These are phyloP conservation scores for Russula compacta DNA, from an alignment of 768 basidiomycete species.

Conservation along the genomic window DNA sequence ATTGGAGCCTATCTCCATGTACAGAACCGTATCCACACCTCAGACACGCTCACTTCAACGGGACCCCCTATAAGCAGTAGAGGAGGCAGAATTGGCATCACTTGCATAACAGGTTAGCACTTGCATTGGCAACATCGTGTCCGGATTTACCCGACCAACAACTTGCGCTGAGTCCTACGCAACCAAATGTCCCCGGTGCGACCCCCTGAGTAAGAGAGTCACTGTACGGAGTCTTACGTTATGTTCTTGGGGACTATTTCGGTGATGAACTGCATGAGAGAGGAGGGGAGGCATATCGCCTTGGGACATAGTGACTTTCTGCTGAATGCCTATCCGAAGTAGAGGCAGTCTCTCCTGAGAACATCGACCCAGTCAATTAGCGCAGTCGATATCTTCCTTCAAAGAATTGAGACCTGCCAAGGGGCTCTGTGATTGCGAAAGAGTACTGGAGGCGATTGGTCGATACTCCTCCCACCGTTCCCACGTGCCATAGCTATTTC, in stretches of 20 bases:
- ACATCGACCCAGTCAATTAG: neutral
- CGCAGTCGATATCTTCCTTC: neutral
- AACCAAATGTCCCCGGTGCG: neutral
- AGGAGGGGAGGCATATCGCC: neutral
- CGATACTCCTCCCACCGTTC: neutral
- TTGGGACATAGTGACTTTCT: neutral
- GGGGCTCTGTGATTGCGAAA: neutral
- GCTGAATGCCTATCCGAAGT: neutral
- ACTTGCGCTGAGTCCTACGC: neutral
- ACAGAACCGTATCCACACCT: neutral
- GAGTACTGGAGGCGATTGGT: neutral
- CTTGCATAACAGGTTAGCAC: neutral
- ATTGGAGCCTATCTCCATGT: neutral
- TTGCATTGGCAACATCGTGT: neutral
- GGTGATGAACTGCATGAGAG: neutral
- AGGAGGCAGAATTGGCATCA: neutral
- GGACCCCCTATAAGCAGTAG: neutral
- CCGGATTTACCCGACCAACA: neutral
- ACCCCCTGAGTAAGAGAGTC: neutral
- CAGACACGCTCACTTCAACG: neutral
- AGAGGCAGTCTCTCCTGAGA: neutral
- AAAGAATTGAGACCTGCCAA: neutral
- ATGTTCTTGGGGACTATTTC: neutral
- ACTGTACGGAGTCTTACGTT: neutral
- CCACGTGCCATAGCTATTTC: neutral